Percentiles rank a stretch among this genome's conserved stretches.
phyloP scores from a whole-genome alignment of 2,329 filamentous ascomycete species.

The Botrytis squamosa region DNA sequence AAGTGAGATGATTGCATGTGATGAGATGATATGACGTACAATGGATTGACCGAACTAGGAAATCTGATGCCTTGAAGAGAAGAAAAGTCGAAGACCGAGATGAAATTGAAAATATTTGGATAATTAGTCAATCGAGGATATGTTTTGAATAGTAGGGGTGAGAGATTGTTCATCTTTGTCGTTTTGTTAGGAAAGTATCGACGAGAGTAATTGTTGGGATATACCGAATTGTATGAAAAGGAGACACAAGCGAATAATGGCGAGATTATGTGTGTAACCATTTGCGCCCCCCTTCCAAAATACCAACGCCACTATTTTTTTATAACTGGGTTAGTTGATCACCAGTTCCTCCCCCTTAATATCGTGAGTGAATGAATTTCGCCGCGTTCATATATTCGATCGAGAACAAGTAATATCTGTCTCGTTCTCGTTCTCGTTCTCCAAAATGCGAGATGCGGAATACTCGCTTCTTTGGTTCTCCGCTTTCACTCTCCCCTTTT shows the following conservation, averaged over 20 bases:
- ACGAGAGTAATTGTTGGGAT: not conserved
- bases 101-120: not conserved
- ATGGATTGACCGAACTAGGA: not conserved
- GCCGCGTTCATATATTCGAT: not conserved
- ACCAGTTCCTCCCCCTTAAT: not conserved
- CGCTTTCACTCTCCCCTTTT: not conserved
- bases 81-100: not conserved
- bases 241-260: not conserved
- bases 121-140: not conserved
- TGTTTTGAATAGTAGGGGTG: too few relatives aligned
- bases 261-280: not conserved
- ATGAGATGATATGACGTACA: not conserved
- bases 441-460: not conserved
- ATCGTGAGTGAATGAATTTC: not conserved
- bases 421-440: not conserved
- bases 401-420: not conserved
- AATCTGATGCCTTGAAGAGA: not conserved
- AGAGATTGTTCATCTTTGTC: not conserved
- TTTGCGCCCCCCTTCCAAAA: too few relatives aligned
- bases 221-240: not conserved
- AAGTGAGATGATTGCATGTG: not conserved
- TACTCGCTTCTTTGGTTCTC: not conserved
- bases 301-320: not conserved
- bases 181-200: not conserved
- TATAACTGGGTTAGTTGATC: not conserved